Evolutionary conservation across 1,284 basidiomycete genomes (phyloP).

Genomic region (Fistulina hepatica): DNA sequence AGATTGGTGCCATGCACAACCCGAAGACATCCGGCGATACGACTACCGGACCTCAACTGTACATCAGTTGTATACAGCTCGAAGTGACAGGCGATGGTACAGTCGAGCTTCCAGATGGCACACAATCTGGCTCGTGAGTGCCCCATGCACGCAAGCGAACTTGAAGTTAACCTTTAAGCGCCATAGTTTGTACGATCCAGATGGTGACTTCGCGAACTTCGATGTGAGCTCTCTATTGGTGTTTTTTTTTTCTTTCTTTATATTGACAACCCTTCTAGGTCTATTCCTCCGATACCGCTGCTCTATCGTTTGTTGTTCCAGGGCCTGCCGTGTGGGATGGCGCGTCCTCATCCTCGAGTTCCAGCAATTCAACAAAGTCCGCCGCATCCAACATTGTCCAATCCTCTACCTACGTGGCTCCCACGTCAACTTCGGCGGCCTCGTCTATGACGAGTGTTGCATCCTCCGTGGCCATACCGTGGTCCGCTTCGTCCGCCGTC

Average conservation of each 20-base stretch:
- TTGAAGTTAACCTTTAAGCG: not conserved
- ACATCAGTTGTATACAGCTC: slow-evolving; percentile 23
- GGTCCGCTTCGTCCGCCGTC: no score
- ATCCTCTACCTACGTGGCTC: not conserved
- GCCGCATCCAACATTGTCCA: no score
- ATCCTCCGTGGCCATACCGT: no score
- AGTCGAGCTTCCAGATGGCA: slow-evolving; percentile 20
- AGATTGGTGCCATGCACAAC: slow-evolving; percentile 16
- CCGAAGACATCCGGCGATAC: slow-evolving; percentile 13
- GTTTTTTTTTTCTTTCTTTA: no score
- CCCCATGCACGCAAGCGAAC: not conserved
- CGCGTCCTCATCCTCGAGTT: slow-evolving; percentile 3
- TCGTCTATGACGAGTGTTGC: no score
- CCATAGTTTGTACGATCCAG: slow-evolving; percentile 13
- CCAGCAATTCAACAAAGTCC: not conserved
- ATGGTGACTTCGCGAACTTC: slow-evolving; percentile 16
- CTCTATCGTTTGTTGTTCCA: slow-evolving; percentile 2
- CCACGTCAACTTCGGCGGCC: not conserved
- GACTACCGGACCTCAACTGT: slow-evolving; percentile 18
- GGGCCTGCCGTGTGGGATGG: slow-evolving; percentile 17
- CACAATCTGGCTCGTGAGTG: slow-evolving; percentile 17
- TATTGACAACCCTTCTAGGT: no score
- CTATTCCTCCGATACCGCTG: no score
- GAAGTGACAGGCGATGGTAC: slow-evolving; percentile 25
- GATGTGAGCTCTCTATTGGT: no score